Evolutionary conservation across 371 early-diverging fungal species (phyloP).

Genomic region (Lichtheimia hyalospora): DNA sequence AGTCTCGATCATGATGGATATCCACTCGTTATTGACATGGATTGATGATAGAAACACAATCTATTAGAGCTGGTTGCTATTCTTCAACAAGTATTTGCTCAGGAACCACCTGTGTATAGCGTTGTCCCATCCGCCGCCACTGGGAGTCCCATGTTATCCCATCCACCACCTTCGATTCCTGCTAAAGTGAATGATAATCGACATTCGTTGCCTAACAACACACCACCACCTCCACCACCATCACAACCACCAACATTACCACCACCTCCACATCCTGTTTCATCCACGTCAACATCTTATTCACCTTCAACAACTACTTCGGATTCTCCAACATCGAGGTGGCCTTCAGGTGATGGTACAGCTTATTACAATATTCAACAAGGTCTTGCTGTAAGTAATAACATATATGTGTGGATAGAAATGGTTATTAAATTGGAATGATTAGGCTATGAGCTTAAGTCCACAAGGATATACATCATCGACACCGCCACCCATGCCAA

Average conservation of each 20-base stretch:
- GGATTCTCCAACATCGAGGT: constrained; percentile 15
- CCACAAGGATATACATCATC: constrained; percentile 10
- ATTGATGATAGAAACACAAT: constrained; percentile 50
- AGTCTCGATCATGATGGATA: neutral
- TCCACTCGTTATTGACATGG: neutral
- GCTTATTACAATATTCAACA: constrained; percentile 48
- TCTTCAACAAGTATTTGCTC: constrained; percentile 71
- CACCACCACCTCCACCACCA: constrained; percentile 17
- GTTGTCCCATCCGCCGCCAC: constrained; percentile 27
- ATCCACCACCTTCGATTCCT: constrained; percentile 13
- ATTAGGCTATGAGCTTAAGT: constrained; percentile 32
- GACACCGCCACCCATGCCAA: constrained; percentile 14
- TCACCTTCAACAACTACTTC: constrained; percentile 16
- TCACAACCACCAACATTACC: constrained; percentile 27
- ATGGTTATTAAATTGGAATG: too few relatives aligned
- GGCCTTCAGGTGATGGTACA: constrained; percentile 34
- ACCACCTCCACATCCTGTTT: constrained; percentile 22
- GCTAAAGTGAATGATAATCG: constrained; percentile 20
- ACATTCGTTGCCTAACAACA: constrained; percentile 9
- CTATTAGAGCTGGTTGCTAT: constrained; percentile 64
- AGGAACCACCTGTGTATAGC: constrained; percentile 82
- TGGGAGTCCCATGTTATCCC: constrained; percentile 11
- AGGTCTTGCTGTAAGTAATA: constrained; percentile 33
- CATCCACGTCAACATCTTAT: constrained; percentile 24
- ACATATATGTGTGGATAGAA: too few relatives aligned